Percentiles rank a stretch among this genome's conserved stretches.
These are phyloP conservation scores for Dianthus caryophyllus DNA, from an alignment of 148 eudicot species.

Conservation along the genomic window DNA sequence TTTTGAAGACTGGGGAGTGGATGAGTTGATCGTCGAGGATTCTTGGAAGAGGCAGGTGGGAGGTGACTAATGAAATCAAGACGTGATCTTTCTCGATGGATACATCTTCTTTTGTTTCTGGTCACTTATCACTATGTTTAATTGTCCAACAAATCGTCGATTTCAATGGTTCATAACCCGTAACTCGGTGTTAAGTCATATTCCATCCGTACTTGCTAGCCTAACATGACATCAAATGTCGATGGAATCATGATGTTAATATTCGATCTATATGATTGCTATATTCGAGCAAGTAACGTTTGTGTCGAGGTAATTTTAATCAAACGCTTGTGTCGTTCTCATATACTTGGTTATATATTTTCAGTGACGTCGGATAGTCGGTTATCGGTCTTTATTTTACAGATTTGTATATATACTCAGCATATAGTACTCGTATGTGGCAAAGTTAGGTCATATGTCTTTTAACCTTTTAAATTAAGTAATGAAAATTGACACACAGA, in stretches of 20 bases:
- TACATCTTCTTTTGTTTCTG: background rate
- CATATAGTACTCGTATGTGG: background rate
- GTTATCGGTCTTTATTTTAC: background rate
- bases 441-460: background rate
- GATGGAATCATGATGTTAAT: background rate
- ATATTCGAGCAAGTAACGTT: background rate
- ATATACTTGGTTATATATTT: background rate
- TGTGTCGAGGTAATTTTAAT: background rate
- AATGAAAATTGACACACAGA: background rate
- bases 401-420: background rate
- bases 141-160: background rate
- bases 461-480: background rate
- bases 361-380: background rate
- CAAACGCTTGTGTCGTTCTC: background rate
- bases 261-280: background rate
- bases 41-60: slow-evolving; percentile 99
- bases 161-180: background rate
- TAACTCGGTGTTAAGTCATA: background rate
- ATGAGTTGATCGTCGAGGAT: slow-evolving; percentile 92
- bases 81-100: background rate
- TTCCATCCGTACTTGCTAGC: background rate
- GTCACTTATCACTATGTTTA: background rate
- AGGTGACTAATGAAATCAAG: slow-evolving; percentile 42
- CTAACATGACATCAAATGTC: too few species aligned
- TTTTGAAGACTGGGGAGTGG: slow-evolving; percentile 99